phyloP scores from a whole-genome alignment of 805 yeast species.

The Ascoidea rubescens region DNA sequence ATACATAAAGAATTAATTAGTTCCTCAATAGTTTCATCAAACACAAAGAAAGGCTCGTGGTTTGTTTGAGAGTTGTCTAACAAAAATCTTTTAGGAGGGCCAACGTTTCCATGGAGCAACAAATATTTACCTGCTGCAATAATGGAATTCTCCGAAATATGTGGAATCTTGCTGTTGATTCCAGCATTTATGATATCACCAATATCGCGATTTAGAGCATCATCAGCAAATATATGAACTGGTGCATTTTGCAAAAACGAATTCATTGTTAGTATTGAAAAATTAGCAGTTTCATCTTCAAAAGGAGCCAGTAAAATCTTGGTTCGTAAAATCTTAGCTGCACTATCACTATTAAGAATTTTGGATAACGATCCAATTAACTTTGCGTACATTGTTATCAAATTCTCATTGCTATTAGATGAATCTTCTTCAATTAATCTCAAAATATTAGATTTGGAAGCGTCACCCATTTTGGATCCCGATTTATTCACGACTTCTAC shows the following conservation, averaged over 20 bases:
- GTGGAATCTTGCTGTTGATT: conserved; percentile 26
- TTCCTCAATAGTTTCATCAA: conserved; percentile 24
- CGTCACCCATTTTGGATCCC: conserved; percentile 64
- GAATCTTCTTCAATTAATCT: conserved; percentile 64
- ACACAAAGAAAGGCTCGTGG: conserved; percentile 24
- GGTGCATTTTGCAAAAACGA: conserved; percentile 73
- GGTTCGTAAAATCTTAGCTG: conserved; percentile 37
- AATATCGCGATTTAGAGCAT: conserved; percentile 36
- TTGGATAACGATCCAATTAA: conserved; percentile 66
- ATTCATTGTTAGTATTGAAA: conserved; percentile 60
- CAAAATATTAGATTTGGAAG: conserved; percentile 55
- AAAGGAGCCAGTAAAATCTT: conserved; percentile 39
- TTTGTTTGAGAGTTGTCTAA: conserved; percentile 9
- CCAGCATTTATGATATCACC: conserved; percentile 34
- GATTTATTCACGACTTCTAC: conserved; percentile 71
- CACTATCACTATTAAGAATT: conserved; percentile 51
- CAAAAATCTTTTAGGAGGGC: conserved; percentile 19
- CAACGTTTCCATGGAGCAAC: conserved; percentile 31
- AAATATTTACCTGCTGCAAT: conserved; percentile 74
- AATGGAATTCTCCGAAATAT: conserved; percentile 62
- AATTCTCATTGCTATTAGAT: conserved; percentile 36
- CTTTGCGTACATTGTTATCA: conserved; percentile 65
- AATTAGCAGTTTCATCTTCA: conserved; percentile 34
- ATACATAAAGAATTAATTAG: conserved; percentile 39
- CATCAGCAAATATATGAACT: conserved; percentile 33